Conservation (phyloP, 2,329 filamentous ascomycete genomes). For the Trichoderma aggressivum region DNA sequence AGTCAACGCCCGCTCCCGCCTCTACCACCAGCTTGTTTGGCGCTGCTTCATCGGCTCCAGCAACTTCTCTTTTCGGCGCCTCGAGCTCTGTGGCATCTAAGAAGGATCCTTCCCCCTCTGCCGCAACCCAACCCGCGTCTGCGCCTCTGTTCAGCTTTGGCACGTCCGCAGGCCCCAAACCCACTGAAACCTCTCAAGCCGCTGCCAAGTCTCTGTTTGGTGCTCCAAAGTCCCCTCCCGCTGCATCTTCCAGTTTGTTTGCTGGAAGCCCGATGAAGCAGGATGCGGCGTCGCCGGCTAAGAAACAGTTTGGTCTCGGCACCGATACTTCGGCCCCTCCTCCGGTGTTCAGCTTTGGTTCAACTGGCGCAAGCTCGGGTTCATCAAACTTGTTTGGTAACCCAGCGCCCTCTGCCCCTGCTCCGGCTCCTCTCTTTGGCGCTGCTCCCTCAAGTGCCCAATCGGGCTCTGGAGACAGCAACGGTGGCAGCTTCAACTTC, state of each 20-base stretch:
- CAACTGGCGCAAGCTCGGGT: conserved; percentile 27
- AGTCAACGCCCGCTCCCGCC: conserved; percentile 17
- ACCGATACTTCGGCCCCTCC: conserved; percentile 25
- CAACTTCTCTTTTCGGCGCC: conserved; percentile 30
- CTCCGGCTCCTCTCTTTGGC: conserved; percentile 22
- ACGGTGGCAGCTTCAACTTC: conserved; percentile 28
- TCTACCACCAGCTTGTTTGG: conserved; percentile 21
- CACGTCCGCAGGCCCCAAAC: conserved; percentile 25
- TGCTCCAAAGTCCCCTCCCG: conserved; percentile 34
- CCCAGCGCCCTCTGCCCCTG: conserved; percentile 24
- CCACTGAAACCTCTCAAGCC: conserved; percentile 29
- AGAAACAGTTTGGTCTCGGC: conserved; percentile 33
- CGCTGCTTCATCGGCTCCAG: background rate
- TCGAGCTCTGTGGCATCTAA: conserved; percentile 22
- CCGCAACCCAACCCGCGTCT: conserved; percentile 23
- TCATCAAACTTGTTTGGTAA: conserved; percentile 38
- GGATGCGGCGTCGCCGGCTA: conserved; percentile 38
- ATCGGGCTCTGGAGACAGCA: conserved; percentile 17
- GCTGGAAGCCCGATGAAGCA: conserved; percentile 44
- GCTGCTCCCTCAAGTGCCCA: conserved; percentile 25
- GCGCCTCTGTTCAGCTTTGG: conserved; percentile 37
- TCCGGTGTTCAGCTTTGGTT: conserved; percentile 37
- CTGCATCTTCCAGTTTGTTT: conserved; percentile 34
- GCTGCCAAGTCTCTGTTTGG: conserved; percentile 39
- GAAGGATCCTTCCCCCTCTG: conserved; percentile 24